Evolutionary conservation across 2,329 filamentous ascomycete species (phyloP), one percentile per base, ranked within the genome.

Genomic region (Trichoderma sp.): DNA sequence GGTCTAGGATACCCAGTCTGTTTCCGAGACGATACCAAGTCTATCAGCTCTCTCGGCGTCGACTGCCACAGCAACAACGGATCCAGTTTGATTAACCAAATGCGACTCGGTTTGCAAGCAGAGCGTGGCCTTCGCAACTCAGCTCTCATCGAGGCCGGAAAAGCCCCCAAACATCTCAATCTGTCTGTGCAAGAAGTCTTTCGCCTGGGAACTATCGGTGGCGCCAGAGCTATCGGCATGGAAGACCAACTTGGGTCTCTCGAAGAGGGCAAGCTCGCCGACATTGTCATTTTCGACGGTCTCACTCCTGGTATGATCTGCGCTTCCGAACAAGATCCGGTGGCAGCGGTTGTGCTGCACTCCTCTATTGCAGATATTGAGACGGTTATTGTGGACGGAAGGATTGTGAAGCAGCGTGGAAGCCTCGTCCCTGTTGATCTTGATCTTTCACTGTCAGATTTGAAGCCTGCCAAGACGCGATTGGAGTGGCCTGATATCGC

Each of bases 341-440:
- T 89, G 3, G 86, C 86, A 0, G 87, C 87, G 0, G 80, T 89
- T 5, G 82, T 89, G 11, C 77, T 89, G 63, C 86, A 89, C 72
- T 82, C 85, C 1, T 84, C 81, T 66, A 82, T 85, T 3, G 84
- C 84, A 0, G 86, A 89, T 71, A 79, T 88, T 36, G 79, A 83
- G 72, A 79, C 83, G 66, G 86, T 88, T 1, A 69, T 88, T 12
- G 83, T 88, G 1, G 82, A 84, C 70, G 86, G 86, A 1, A 75
- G 79, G 71, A 86, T 84, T 65, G 75, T 76, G 66, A 88, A 88
- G 80, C 78, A 80, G 21, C 80, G 84, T 21, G 79, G 83, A 3
- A 80, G 76, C 75, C 75, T 85, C 18, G 34, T 62, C 51, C 70
- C 70, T 15, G 36, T 72, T 21, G 66, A 70, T 14, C 39, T 70